Evolutionary conservation across 2,329 filamentous ascomycete genomes (phyloP).

Genomic region (Colletotrichum sojae): DNA sequence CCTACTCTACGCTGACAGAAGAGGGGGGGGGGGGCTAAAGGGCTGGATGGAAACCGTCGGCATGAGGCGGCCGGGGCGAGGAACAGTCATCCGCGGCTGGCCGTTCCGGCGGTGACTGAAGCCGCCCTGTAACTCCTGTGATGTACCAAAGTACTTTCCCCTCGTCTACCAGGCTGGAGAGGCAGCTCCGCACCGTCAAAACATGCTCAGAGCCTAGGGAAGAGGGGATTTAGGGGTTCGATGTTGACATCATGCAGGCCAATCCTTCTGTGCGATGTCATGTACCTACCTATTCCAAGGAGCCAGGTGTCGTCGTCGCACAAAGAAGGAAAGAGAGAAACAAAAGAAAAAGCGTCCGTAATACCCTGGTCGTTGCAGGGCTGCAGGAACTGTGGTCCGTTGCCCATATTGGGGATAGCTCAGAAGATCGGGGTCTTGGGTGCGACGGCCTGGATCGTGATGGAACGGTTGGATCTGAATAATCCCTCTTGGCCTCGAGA

Average conservation of each 20-base stretch:
- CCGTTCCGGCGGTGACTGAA: constrained; percentile 6
- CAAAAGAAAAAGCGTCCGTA: not conserved
- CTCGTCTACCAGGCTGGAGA: not conserved
- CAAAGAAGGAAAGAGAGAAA: not conserved
- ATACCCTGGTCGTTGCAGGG: constrained; percentile 24
- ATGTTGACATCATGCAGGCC: constrained; percentile 30
- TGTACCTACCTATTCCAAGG: not conserved
- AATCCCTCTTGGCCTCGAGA: not conserved
- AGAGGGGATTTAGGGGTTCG: constrained; percentile 6
- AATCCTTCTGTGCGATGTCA: constrained; percentile 1
- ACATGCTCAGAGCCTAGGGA: not conserved
- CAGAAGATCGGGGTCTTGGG: constrained; percentile 18
- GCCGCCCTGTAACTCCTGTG: too few relatives aligned
- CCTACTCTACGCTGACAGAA: too few relatives aligned
- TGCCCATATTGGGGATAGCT: constrained; percentile 22
- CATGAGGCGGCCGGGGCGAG: too few relatives aligned
- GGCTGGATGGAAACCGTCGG: too few relatives aligned
- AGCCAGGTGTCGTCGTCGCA: not conserved
- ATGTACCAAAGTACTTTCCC: not conserved
- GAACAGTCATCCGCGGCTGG: too few relatives aligned
- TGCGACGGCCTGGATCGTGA: constrained; percentile 36
- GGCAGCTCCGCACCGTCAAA: not conserved
- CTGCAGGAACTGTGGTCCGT: constrained; percentile 40
- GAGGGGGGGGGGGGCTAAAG: too few relatives aligned
- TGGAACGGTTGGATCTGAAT: constrained; percentile 27